Evolutionary conservation across 2,329 filamentous ascomycete genomes (phyloP), one percentile per base, ranked within the genome.

Genomic region (Microdochium nivale): DNA sequence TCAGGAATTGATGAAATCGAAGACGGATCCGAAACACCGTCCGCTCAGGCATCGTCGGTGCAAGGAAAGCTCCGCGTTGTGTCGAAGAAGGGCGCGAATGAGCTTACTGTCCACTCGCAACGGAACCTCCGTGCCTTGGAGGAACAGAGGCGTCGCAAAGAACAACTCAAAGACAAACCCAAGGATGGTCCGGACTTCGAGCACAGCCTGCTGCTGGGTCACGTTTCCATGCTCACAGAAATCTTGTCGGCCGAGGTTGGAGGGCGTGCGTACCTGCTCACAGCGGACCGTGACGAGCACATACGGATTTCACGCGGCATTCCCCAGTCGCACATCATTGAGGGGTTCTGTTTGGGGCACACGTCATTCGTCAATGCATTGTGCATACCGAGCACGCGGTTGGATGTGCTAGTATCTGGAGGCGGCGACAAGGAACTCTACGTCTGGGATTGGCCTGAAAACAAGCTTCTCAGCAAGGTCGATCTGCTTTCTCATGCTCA

Each of bases 181-280:
- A 67, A 69, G 53, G 69, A 71, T 25, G 66, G 64, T 35, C 68
- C 75, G 13, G 60, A 73, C 25, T 95, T 95, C 64, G 85, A 90
- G 59, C 81, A 90, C 59, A 80, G 84, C 35, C 75, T 96, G 1
- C 74, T 96, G 8, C 81, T 99, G 1, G 94, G 94, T 13, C 94
- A 99, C 69, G 94, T 99, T 14, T 96, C 92, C 1, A 88, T 97
- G 81, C 80, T 99, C 49, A 96, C 91, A 1, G 85, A 89, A 61
- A 66, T 96, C 49, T 68, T 75, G 2, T 74, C 82, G 43, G 77
- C 75, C 5, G 71, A 62, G 64, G 74, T 57, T 55, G 70, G 58
- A 54, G 66, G 59, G 24, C 65, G 66, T 25, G 67, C 66, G 16
- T 81, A 80, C 58, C 78, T 83, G 62, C 57, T 83, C 58, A 81